Evolutionary conservation across 176 grass and related monocot genomes (phyloP).

Genomic region (Musa acuminata): DNA sequence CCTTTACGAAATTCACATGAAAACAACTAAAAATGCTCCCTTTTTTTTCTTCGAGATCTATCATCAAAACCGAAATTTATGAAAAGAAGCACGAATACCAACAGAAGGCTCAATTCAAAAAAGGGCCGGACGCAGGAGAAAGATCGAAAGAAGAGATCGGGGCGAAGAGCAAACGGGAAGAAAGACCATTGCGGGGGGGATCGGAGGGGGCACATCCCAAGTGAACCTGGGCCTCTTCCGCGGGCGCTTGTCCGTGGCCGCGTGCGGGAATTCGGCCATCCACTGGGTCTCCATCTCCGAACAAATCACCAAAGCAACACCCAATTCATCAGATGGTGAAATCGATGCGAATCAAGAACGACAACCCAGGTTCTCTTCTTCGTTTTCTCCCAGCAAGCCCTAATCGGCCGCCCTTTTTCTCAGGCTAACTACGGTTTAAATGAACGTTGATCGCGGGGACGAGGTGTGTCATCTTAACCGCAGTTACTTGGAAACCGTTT

Average conservation of each 20-base stretch:
- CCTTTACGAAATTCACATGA: constrained; percentile 14
- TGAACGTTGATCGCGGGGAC: neutral
- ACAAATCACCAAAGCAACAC: neutral
- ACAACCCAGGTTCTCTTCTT: neutral
- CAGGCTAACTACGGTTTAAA: neutral
- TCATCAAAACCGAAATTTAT: no score
- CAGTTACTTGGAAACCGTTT: neutral
- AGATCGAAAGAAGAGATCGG: constrained; percentile 11
- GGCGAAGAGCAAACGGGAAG: neutral
- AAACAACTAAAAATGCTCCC: neutral
- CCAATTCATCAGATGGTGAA: neutral
- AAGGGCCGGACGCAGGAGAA: neutral
- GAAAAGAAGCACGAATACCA: neutral
- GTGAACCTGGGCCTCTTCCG: constrained; percentile 64
- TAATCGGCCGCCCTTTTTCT: neutral
- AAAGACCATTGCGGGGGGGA: constrained; percentile 52
- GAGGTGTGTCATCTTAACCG: neutral
- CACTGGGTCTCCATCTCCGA: constrained; percentile 76
- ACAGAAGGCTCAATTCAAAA: no score
- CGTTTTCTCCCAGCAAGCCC: neutral
- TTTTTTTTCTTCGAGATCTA: neutral
- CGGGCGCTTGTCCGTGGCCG: constrained; percentile 55
- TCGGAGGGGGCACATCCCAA: constrained; percentile 57
- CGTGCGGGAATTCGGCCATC: constrained; percentile 72
- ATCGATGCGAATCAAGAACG: neutral